Evolutionary conservation across 352 stramenopile genomes (phyloP), one percentile per base, ranked within the genome.

Genomic region (Phytophthora sojae): DNA sequence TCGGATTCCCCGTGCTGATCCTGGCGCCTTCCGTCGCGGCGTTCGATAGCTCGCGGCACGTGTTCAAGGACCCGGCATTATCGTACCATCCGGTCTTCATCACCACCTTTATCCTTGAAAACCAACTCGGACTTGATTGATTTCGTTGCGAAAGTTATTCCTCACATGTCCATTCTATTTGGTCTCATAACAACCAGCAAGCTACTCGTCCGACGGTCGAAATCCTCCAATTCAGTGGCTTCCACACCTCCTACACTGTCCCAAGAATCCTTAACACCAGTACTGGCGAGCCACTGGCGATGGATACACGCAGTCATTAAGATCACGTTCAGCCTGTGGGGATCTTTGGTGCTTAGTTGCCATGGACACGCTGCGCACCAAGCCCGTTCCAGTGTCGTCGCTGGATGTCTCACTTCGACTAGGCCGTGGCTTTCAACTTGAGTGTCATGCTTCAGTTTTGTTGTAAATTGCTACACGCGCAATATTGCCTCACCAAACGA

Each of bases 1-100:
- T 66, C 14, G 32, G 57, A 3, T 4, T 44, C 6, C 30, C 49
- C 5, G n/a, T 21, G 9, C 7, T 58, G 4, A 49, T 65, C 2
- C 1, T 52, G 4, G 14, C 19, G 7, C 44, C 44, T 21, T 58
- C 50, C 32, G 12, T 26, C 14, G n/a, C 21, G 6, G 7, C 17
- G 6, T 59, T 65, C 23, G 49, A 66, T 25, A 53, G 47, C 4
- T 15, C 11, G 6, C 35, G 45, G n/a, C 32, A 53, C 15, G 4
- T 30, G 26, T 66, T 59, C 25, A 51, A 51, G 6, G 42, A 47
- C 0, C 14, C 6, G 6, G 30, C 45, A 5, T 35, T 53, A 0
- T 57, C 49, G n/a, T 66, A 58, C 14, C 19, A 59, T 25, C 59
- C 59, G 7, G n/a, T 30, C 4, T 59, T 66, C 50, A 53, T 59